Evolutionary conservation across 1,284 basidiomycete species (phyloP), one percentile per base, ranked within the genome.

Genomic region (Fomitiporia mediterranea): DNA sequence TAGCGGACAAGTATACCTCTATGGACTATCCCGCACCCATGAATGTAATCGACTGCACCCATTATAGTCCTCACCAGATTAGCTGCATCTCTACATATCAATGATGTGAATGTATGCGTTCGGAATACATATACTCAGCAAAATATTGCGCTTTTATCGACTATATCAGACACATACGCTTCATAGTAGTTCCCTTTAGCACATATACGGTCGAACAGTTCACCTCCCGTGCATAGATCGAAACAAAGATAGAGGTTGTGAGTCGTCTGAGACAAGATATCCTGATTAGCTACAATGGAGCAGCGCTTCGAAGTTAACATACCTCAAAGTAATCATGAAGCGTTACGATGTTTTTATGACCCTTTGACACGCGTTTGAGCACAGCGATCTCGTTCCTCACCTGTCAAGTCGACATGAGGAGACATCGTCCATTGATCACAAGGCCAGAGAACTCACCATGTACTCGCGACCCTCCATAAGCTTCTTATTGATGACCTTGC

Each of bases 251-350:
- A 96, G 61, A 96, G 82, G 67, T 98, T 98, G 74, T 97, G 92
- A 25, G 91, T 78, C 27, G 94, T 98, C 87, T 91, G 57, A 28
- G 8, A 47, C 55, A 17, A 42, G 37, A 44, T 47, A 28, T 15
- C 42, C 28, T 32, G 23, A 27, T 56, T 27, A 49, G 37, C 23
- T 28, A 7, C 34, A 52, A 42, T 30, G 23, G 30, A 39, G 8
- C 39, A 38, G 8, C 11, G 55, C 53, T 23, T 17, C 44, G 17
- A 54, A 30, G 50, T 15, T n/a, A 56, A 64, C 75, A 34, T 49
- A 89, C 89, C 80, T 99, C 96, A 67, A 98, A 99, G 75, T 98
- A 98, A 71, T 99, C 96, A 69, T 95, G 91, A 32, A 98, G 76
- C 9, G 90, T 92, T 53, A 95, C 92, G 61, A 95, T 89, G 70